Evolutionary conservation across 2,329 filamentous ascomycete genomes (phyloP), one percentile per base, ranked within the genome.

Genomic region (Dactylellina leptospora): DNA sequence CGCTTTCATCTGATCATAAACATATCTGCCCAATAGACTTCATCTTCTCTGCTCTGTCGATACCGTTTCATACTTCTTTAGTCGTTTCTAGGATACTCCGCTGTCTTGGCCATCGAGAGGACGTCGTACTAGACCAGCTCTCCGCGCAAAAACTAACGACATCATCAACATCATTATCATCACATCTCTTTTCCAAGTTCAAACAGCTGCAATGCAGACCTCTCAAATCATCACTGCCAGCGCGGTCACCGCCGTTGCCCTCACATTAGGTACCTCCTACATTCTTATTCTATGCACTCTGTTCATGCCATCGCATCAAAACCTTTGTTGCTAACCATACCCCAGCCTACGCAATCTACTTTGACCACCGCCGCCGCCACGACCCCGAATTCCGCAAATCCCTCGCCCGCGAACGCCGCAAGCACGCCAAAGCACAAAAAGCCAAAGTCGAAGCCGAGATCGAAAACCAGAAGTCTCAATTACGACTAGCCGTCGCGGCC

Each of bases 401-500:
- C 77, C 81, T 90, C 77, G 90, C 90, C 80, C 87, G 88, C 78
- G 90, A 91, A 81, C 88, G 90, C 80, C 89, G 90, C 81, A 85
- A 85, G 78, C 86, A 89, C 80, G 86, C 85, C 75, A 88, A 88
- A 76, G 86, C 83, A 71, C 87, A 88, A 77, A 91, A 92, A 82
- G 88, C 90, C 77, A 85, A 88, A 79, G 88, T 87, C 73, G 86
- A 89, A 78, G 84, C 85, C 70, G 84, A 86, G 75, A 85, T 85
- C 74, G 84, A 85, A 76, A 84, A 85, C 80, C 89, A 91, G 83
- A 87, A 88, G 79, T 85, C 90, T 80, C 83, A 85, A 77, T 90
- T 99, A 82, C 89, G 89, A 81, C 81, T 82, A 64, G 87, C 86
- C 56, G 90, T 97, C 51, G 92, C 93, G 77, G 91, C 92, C 82